Conservation (phyloP, 306 rosid species). For the Ochetophila trinervis region DNA sequence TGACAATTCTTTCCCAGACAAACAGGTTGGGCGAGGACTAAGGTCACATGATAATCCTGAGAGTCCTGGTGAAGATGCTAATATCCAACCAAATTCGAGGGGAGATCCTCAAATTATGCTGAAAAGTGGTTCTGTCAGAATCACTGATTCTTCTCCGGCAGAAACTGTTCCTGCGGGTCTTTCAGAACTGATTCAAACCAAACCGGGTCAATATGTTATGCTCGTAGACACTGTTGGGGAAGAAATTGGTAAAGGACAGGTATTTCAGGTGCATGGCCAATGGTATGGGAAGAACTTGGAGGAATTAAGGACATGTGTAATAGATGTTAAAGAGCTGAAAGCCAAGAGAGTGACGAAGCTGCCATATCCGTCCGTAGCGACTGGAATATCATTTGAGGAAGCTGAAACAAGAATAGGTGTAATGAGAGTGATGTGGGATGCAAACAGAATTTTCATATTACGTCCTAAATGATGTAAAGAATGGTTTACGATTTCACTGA, state of each 20-base stretch:
- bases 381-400: constrained; percentile 66
- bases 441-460: constrained; percentile 38
- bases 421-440: constrained; percentile 81
- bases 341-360: constrained; percentile 44
- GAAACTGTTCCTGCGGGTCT: constrained; percentile 31
- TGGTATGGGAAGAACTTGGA: constrained; percentile 72
- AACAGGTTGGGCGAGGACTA: constrained; percentile 40
- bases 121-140: constrained; percentile 31
- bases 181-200: constrained; percentile 40
- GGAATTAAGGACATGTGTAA: constrained; percentile 46
- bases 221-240: constrained; percentile 43
- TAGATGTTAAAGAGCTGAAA: constrained; percentile 67
- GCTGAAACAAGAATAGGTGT: constrained; percentile 64
- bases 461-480: constrained; percentile 27
- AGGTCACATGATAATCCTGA: constrained; percentile 45
- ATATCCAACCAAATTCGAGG: constrained; percentile 29
- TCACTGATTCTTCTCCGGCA: constrained; percentile 32
- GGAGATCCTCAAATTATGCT: constrained; percentile 39
- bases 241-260: constrained; percentile 65
- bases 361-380: constrained; percentile 62
- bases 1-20: constrained; percentile 48
- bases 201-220: constrained; percentile 56
- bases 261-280: constrained; percentile 54
- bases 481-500: not conserved
- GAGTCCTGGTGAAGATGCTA: constrained; percentile 46